phyloP scores from a whole-genome alignment of 1,284 basidiomycete species.

The Ganoderma meredithae region DNA sequence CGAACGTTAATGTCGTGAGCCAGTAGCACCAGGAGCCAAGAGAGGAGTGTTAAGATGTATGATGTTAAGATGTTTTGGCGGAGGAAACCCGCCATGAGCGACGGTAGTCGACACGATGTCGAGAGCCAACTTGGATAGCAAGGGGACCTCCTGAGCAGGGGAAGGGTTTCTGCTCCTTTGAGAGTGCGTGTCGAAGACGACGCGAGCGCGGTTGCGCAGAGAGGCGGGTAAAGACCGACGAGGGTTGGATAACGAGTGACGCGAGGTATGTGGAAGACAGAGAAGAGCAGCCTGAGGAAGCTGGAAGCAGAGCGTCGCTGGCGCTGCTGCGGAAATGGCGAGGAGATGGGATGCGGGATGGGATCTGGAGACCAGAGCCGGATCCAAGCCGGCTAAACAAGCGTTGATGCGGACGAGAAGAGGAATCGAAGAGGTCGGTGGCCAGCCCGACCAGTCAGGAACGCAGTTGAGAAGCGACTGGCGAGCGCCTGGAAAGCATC shows the following conservation, averaged over 20 bases:
- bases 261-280: conserved; percentile 12
- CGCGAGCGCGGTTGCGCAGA: conserved; percentile 5
- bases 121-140: conserved; percentile 14
- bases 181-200: conserved; percentile 6
- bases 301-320: neutral
- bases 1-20: conserved; percentile 14
- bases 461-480: neutral
- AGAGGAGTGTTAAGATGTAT: conserved; percentile 21
- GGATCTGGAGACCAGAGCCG: conserved; percentile 3
- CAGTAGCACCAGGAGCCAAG: conserved; percentile 25
- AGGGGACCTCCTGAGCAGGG: conserved; percentile 19
- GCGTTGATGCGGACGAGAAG: neutral
- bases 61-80: conserved; percentile 23
- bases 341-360: conserved; percentile 3
- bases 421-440: conserved; percentile 4
- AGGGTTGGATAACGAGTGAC: conserved; percentile 27
- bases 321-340: conserved; percentile 5
- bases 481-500: neutral
- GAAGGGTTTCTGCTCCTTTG: conserved; percentile 14
- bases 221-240: conserved; percentile 27
- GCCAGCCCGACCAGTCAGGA: conserved; percentile 14
- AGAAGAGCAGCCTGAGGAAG: neutral
- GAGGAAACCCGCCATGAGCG: conserved; percentile 29
- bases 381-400: conserved; percentile 23
- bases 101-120: conserved; percentile 20